Evolutionary conservation across 2,329 filamentous ascomycete genomes (phyloP), one percentile per base, ranked within the genome.

Genomic region (Colletotrichum costaricense): DNA sequence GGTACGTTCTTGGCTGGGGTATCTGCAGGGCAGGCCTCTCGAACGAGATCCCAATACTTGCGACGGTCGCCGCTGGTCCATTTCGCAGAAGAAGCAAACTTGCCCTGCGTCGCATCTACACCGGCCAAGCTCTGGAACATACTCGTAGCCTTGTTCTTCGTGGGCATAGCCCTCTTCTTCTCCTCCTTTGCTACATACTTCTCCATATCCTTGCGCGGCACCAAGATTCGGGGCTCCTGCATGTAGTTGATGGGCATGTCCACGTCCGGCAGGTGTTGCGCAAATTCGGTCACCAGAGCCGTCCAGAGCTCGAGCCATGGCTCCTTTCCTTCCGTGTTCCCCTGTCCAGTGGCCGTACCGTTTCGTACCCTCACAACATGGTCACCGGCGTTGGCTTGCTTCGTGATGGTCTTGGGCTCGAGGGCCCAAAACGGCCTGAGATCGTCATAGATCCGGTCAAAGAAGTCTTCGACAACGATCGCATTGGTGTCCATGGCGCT

Each of bases 221-320:
- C 89, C 35, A 92, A 81, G n/a, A 93, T 79, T 26, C 91, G 85
- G 33, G 91, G 87, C 78, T 93, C 90, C 78, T 93, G 91, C 81
- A 91, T 86, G 65, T 87, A 85, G 78, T 93, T 93, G 82, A 93
- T 89, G 12, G 90, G 88, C 83, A 93, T 91, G 78, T 93, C 90
- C 79, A 93, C 88, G 74, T 93, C 90, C 5, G 91, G 91, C 26
- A 93, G 79, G 63, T 86, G 82, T 16, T 85, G 78, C 30, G 88
- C 86, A 46, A 91, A 88, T 69, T 88, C 87, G 2, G 78, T 76
- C 26, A 92, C 85, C 14, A 90, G 81, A 4, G 80, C 78, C 2
- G 85, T 84, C 87, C 87, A 89, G 26, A 84, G 80, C 77, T 86
- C 78, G 56, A 88, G 76, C 84, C 86, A 88, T 4, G 82, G 80